Conservation (phyloP, 352 stramenopile species). For the Globisporangium polare region DNA sequence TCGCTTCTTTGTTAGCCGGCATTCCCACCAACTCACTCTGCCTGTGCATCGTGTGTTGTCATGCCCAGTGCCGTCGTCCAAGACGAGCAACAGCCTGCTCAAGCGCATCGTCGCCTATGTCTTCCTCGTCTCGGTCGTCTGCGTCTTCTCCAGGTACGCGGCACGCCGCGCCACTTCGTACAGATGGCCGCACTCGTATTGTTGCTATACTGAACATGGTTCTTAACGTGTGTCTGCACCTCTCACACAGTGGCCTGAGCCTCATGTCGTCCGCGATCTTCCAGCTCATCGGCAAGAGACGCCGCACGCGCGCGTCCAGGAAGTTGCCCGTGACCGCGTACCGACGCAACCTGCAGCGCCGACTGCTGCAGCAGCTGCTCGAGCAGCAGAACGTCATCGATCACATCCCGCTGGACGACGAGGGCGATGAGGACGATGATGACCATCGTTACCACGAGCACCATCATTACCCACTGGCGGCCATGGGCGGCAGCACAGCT, state of each 20-base stretch:
- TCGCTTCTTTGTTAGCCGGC: neutral
- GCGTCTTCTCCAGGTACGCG: constrained; percentile 57
- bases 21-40: neutral
- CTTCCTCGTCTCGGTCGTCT: constrained; percentile 76
- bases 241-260: constrained; percentile 42
- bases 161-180: no score
- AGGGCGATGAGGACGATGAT: constrained; percentile 2
- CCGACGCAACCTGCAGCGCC: constrained; percentile 41
- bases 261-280: constrained; percentile 67
- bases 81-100: constrained; percentile 52
- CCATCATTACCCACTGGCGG: neutral
- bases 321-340: constrained; percentile 59
- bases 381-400: constrained; percentile 47
- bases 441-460: neutral
- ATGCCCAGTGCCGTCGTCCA: constrained; percentile 40
- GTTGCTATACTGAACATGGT: neutral
- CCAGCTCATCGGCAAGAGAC: constrained; percentile 51
- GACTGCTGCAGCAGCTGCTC: constrained; percentile 39
- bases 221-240: neutral
- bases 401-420: constrained; percentile 36
- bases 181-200: neutral
- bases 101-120: constrained; percentile 73
- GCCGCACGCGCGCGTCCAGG: constrained; percentile 48
- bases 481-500: neutral
- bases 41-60: neutral